Evolutionary conservation across 441 rosid genomes (phyloP), one percentile per base, ranked within the genome.

Genomic region (Arabidopsis lyrata): DNA sequence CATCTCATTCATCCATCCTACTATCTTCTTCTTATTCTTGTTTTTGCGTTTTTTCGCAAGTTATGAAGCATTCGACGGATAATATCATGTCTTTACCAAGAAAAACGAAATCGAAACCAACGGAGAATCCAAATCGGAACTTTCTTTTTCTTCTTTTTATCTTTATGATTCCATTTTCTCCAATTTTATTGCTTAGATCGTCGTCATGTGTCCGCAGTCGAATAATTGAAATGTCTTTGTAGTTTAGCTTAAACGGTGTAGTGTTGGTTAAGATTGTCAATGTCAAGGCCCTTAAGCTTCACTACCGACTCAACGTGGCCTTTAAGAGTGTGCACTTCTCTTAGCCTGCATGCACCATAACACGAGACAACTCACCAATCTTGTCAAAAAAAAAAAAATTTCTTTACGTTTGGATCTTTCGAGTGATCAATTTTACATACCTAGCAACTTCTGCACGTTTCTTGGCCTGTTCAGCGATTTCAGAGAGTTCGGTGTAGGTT

Each of bases 391-490:
- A 3, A 39, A 3, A 9, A n/a, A n/a, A n/a, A n/a, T n/a, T n/a
- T 10, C 3, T 47, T 20, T 12, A 29, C 38, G 12, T 35, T 12
- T 70, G 15, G 5, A 54, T 12, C 7, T 62, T 62, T 35, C 0
- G 18, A 36, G 27, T 48, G 54, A 42, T 45, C 68, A 69, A 6
- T 47, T 39, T 68, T 34, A 56, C 61, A 15, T 56, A 77, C 80
- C 93, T 93, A 9, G 97, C 97, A 18, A 90, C 86, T 77, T 92
- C 97, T 16, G 93, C 97, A 13, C 97, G 93, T 41, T 77, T 84
- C 81, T 86, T 90, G 2, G 98, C 98, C 34, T 90, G 97, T 79
- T 92, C 97, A 3, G 98, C 97, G 24, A 90, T 85, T 78, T 90
- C 93, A 18, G 80, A 80, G 63, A 81, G 71, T 66, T 90, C 92